phyloP scores from a whole-genome alignment of 306 rosid species.

The Potentilla sterilis region DNA sequence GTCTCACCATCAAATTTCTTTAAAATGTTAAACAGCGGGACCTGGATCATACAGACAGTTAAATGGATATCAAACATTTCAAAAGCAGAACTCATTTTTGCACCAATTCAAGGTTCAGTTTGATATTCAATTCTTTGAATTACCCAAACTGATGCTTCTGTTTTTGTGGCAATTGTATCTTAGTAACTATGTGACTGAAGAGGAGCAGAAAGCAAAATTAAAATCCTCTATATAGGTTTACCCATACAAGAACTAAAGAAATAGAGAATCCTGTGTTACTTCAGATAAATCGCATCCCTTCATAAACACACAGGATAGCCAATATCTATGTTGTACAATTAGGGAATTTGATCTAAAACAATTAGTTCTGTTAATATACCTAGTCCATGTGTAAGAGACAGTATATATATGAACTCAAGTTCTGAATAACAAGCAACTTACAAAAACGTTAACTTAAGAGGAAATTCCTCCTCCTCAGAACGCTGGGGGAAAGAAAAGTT shows the following conservation, averaged over 20 bases:
- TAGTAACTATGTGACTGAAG: neutral
- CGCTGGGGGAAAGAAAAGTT: neutral
- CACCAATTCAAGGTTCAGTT: neutral
- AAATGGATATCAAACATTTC: neutral
- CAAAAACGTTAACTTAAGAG: neutral
- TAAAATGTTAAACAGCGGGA: conserved; percentile 88
- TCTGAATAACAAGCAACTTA: neutral
- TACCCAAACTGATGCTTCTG: neutral
- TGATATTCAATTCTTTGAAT: neutral
- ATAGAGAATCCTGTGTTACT: neutral
- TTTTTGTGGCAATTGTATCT: neutral
- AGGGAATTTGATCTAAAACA: neutral
- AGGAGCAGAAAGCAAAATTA: neutral
- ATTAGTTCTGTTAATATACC: neutral
- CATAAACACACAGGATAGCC: neutral
- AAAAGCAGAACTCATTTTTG: neutral
- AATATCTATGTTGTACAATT: neutral
- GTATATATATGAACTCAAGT: neutral
- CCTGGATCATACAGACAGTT: conserved; percentile 42
- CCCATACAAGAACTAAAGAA: neutral
- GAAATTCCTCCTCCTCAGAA: neutral
- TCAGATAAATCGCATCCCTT: neutral
- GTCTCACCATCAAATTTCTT: conserved; percentile 97
- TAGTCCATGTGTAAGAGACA: neutral
- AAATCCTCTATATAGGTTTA: neutral